These are phyloP conservation scores for Penicillium sp. DNA, from an alignment of 2,329 filamentous ascomycete species.

Conservation along the genomic window DNA sequence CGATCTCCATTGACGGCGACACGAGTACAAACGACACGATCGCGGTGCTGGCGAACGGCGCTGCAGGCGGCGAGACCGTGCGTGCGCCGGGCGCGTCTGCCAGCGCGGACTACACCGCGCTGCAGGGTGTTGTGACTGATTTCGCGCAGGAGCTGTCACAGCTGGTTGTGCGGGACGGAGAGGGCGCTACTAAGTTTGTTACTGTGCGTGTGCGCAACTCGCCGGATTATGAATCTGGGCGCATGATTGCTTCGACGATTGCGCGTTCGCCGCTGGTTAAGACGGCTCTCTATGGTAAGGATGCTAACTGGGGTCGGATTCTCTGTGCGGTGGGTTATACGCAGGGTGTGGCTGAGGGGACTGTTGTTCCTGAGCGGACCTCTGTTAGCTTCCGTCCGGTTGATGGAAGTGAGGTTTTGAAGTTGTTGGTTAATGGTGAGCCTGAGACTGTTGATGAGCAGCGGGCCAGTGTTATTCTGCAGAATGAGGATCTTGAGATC, in stretches of 20 bases:
- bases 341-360: constrained; percentile 39
- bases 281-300: constrained; percentile 90
- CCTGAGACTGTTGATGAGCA: constrained; percentile 54
- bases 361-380: constrained; percentile 48
- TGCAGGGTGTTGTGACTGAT: constrained; percentile 61
- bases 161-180: constrained; percentile 88
- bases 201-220: constrained; percentile 76
- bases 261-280: constrained; percentile 89
- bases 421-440: constrained; percentile 53
- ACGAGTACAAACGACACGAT: constrained; percentile 97
- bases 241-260: constrained; percentile 75
- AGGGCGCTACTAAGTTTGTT: constrained; percentile 96
- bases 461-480: constrained; percentile 51
- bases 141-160: constrained; percentile 81
- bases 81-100: constrained; percentile 32
- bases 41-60: constrained; percentile 88
- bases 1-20: constrained; percentile 92
- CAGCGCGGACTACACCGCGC: constrained; percentile 57
- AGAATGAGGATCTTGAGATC: constrained; percentile 56
- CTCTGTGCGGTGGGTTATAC: constrained; percentile 86
- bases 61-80: constrained; percentile 64
- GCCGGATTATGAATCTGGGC: constrained; percentile 59
- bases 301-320: constrained; percentile 97
- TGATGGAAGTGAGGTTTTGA: constrained; percentile 49
- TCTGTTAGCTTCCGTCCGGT: constrained; percentile 54